Base-by-base conservation (phyloP, 495 filamentous ascomycete genomes). In the Penicillium bialowiezense region DNA sequence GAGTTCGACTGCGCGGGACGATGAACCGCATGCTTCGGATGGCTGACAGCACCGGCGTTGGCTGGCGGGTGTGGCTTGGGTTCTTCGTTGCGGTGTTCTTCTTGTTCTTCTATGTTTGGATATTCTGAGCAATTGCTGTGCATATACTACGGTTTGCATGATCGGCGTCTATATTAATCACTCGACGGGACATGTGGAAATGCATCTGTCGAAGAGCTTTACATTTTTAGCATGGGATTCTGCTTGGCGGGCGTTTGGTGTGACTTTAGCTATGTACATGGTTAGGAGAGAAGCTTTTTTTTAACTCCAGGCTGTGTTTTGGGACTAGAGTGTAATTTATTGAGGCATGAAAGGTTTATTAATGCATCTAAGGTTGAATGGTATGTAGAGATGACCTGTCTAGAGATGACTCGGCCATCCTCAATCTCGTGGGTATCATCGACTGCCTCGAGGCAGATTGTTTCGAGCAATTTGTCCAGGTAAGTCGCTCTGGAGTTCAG, bases 1-100 rank as follows among this genome's bases (percentile, higher is more conserved):
- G 90, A 40, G 65, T 89, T 21, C 76, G 87, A 57, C 70, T 98
- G 51, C 77, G 84, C 14, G 89, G 91, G 33, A 97, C 95, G 33
- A 97, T 98, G 93, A 96, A 89, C 59, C 76, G 91, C 23, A 98
- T 98, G 93, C 71, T 97, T 48, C 64, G 90, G 49, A 97, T 98
- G 93, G 95, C 93, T 4, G 85, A 96, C 71, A 75, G 83, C 58
- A 95, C 91, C 10, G 95, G 95, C 3, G 84, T 98, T 21, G 87
- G 90, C 51, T 98, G 93, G 93, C 88, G 81, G 69, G 88, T 91
- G 20, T 98, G 95, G 93, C 61, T 95, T 39, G 76, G 68, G 15
- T 97, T 98, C 69, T 95, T 98, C 59, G 70, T 77, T 26, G 84
- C 82, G 3, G 89, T 98, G 17, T 81, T 85, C 46, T 55, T 89